Conservation (phyloP, 2,329 filamentous ascomycete genomes). For the Colletotrichum sp. region DNA sequence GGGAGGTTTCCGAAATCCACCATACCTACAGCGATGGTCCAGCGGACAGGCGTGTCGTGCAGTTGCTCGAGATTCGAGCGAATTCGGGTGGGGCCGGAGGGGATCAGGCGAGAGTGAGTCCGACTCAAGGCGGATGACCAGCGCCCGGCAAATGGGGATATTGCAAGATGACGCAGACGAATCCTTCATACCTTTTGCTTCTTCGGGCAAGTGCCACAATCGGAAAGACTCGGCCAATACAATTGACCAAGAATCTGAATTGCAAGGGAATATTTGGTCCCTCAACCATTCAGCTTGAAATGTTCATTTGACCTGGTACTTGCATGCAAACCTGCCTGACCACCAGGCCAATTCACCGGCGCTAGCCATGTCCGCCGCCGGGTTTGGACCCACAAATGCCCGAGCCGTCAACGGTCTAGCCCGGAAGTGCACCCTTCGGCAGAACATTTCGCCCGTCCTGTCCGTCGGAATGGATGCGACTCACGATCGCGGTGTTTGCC, state of each 20-base stretch:
- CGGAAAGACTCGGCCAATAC: not conserved
- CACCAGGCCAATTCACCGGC: not conserved
- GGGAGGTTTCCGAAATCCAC: not conserved
- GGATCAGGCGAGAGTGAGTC: not conserved
- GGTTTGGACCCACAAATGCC: not conserved
- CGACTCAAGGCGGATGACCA: not conserved
- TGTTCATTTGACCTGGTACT: not conserved
- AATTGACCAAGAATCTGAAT: not conserved
- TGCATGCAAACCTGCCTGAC: not conserved
- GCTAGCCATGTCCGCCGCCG: not conserved
- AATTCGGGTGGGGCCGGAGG: not conserved
- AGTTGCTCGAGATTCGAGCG: not conserved
- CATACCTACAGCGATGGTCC: not conserved
- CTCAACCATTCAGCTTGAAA: not conserved
- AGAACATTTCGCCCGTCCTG: constrained; percentile 2
- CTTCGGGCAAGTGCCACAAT: not conserved
- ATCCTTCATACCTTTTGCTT: not conserved
- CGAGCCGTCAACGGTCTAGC: not conserved
- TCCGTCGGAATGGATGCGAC: not conserved
- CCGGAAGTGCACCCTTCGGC: not conserved
- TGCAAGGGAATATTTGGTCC: not conserved
- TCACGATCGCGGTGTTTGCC: not conserved
- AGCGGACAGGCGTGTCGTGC: not conserved
- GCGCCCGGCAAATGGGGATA: not conserved
- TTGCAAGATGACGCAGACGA: not conserved